Evolutionary conservation across 768 basidiomycete species (phyloP).

Genomic region (Filobasidium floriforme): DNA sequence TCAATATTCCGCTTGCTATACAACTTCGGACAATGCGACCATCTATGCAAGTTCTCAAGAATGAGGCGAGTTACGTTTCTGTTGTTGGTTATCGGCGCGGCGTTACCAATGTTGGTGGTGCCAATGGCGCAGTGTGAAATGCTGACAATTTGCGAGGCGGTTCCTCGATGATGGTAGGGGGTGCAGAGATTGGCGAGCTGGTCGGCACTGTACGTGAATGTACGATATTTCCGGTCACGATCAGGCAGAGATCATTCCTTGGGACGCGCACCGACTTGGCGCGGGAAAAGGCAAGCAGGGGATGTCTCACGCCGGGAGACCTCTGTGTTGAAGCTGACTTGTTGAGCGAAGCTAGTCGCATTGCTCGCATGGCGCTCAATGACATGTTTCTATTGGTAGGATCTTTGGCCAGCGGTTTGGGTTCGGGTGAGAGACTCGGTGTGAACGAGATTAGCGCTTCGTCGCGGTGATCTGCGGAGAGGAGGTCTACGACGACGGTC

Average conservation of each 20-base stretch:
- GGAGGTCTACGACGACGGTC: neutral
- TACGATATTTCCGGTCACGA: neutral
- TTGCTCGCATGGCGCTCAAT: neutral
- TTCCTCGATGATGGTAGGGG: neutral
- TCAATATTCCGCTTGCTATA: too few relatives aligned
- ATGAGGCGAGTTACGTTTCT: too few relatives aligned
- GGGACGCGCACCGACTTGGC: neutral
- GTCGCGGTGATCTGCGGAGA: neutral
- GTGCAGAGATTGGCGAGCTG: neutral
- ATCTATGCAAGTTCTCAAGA: too few relatives aligned
- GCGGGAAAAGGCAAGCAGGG: neutral
- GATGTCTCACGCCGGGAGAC: neutral
- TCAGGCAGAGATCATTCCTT: neutral
- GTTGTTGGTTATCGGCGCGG: neutral
- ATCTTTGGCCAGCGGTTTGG: neutral
- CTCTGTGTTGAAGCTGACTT: neutral
- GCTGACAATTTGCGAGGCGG: neutral
- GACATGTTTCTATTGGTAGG: neutral
- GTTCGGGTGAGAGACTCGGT: neutral
- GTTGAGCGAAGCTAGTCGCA: neutral
- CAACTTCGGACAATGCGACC: too few relatives aligned
- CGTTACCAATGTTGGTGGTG: neutral
- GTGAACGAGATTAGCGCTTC: neutral
- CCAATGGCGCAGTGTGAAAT: neutral
- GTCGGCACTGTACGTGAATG: neutral